Evolutionary conservation across 176 grass and related monocot genomes (phyloP), one percentile per base, ranked within the genome.

Genomic region (Coix lacrymajobi): DNA sequence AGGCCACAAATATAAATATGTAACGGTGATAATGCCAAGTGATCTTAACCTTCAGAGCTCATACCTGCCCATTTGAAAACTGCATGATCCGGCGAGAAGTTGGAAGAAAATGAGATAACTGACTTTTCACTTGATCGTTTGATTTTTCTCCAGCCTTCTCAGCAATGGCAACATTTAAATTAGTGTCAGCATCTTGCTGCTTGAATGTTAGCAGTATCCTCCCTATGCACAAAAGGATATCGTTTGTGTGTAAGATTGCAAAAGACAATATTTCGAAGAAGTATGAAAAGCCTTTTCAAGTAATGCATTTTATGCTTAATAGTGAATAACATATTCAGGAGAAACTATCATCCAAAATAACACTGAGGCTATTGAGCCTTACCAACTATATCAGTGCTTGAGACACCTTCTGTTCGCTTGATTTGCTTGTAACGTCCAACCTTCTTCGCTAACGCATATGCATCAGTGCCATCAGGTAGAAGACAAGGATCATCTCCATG

Each of bases 401-500:
- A 97, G 70, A 97, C 94, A 41, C 94, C 94, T 89, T 97, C 94
- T 32, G 94, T 97, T 51, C 94, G 84, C 84, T 91, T 97, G 81
- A 97, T 97, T 88, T 97, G 94, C 88, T 97, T 97, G 83, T 97
- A 97, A 70, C 94, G 89, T 14, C 94, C 94, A 26, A 70, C 91
- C 78, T 93, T 97, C 89, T 97, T 97, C 29, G 94, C 94, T 31
- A 83, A 85, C 0, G 86, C 94, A 87, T 97, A 97, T 56, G 94
- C 94, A 85, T 97, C 94, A 51, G 88, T 91, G 36, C 94, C 94
- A 82, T 97, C 94, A 65, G 94, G 91, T 31, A 97, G 78, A 74
- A 93, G 89, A 84, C 94, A 97, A 77, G 94, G 94, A 87, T 97
- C 94, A 85, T 97, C 94, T 87, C 94, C 94, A 80, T 97, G 94